Evolutionary conservation across 495 filamentous ascomycete genomes (phyloP).

Genomic region (Penicillium canariense): DNA sequence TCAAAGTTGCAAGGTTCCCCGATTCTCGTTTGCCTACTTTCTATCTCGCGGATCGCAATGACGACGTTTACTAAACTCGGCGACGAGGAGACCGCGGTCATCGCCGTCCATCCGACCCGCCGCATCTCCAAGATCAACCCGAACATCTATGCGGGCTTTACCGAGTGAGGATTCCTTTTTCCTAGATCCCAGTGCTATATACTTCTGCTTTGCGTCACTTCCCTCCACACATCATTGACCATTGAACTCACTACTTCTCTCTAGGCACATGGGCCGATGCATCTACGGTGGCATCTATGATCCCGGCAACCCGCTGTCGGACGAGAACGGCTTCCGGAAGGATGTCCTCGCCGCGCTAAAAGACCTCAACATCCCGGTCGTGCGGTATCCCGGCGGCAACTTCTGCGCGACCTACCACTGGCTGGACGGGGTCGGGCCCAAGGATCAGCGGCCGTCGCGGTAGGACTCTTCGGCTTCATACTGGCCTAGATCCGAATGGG

Average conservation of each 20-base stretch:
- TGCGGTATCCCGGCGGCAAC: slow-evolving; percentile 79
- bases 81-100: slow-evolving; percentile 54
- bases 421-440: slow-evolving; percentile 73
- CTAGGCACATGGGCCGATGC: slow-evolving; percentile 77
- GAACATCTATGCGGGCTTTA: slow-evolving; percentile 75
- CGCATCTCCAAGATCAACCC: slow-evolving; percentile 66
- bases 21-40: neutral
- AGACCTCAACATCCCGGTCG: slow-evolving; percentile 68
- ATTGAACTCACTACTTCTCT: slow-evolving; percentile 12
- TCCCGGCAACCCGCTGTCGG: slow-evolving; percentile 64
- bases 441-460: slow-evolving; percentile 58
- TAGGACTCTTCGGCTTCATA: slow-evolving; percentile 20
- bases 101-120: slow-evolving; percentile 58
- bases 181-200: neutral
- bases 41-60: slow-evolving; percentile 39
- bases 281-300: slow-evolving; percentile 86
- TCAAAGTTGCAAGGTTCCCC: neutral
- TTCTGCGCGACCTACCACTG: slow-evolving; percentile 82
- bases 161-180: slow-evolving; percentile 55
- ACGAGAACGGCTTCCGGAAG: slow-evolving; percentile 70
- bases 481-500: neutral
- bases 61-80: slow-evolving; percentile 66
- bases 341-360: slow-evolving; percentile 69
- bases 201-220: neutral
- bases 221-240: neutral